phyloP scores from a whole-genome alignment of 805 yeast species.

The Wickerhamomyces sydowiorum region DNA sequence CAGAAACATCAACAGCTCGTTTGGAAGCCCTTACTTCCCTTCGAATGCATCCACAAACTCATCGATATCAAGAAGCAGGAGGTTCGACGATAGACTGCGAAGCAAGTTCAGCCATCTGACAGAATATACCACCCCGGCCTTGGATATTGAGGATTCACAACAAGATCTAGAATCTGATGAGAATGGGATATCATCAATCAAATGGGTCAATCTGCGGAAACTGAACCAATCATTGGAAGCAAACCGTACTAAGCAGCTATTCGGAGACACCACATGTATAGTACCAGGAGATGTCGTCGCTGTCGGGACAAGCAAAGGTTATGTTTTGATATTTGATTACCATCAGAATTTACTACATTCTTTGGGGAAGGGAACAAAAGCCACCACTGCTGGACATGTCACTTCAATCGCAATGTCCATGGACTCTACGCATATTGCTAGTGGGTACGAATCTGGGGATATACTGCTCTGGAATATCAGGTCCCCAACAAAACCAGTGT shows the following conservation, averaged over 20 bases:
- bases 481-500: slow-evolving; percentile 23
- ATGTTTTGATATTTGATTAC: slow-evolving; percentile 60
- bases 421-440: slow-evolving; percentile 66
- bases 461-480: slow-evolving; percentile 64
- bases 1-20: neutral
- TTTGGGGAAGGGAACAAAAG: slow-evolving; percentile 27
- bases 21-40: slow-evolving; percentile 8
- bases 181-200: slow-evolving; percentile 8
- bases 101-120: slow-evolving; percentile 10
- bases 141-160: neutral
- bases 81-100: slow-evolving; percentile 17
- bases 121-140: neutral
- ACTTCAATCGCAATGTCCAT: slow-evolving; percentile 53
- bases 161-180: neutral
- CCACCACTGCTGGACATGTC: slow-evolving; percentile 39
- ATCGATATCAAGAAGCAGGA: slow-evolving; percentile 3
- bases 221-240: slow-evolving; percentile 32
- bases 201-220: slow-evolving; percentile 37
- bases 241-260: slow-evolving; percentile 24
- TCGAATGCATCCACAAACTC: slow-evolving; percentile 11
- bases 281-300: slow-evolving; percentile 42
- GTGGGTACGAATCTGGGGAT: slow-evolving; percentile 62
- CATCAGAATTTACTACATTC: slow-evolving; percentile 50
- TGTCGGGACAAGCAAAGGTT: slow-evolving; percentile 69
- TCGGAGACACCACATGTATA: slow-evolving; percentile 49